Conservation (phyloP, 1,284 basidiomycete species). For the Malassezia japonica region DNA sequence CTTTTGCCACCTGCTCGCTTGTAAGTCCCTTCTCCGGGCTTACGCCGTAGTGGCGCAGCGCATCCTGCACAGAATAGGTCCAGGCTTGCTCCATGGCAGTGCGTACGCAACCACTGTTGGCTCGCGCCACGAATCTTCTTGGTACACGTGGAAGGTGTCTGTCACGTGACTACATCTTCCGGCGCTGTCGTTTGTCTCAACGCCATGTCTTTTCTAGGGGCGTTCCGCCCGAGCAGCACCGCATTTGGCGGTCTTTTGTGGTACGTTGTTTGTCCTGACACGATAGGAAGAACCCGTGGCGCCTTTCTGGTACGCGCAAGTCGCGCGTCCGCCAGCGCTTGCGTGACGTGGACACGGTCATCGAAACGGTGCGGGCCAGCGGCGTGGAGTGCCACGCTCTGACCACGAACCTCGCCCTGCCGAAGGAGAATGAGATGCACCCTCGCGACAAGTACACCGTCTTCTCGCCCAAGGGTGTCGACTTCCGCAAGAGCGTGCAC, state of each 20-base stretch:
- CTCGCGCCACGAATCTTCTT: neutral
- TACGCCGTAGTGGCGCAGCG: conserved; percentile 29
- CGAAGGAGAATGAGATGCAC: conserved; percentile 78
- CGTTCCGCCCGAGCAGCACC: conserved; percentile 61
- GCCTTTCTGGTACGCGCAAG: conserved; percentile 79
- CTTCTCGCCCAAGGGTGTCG: conserved; percentile 58
- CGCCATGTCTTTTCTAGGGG: conserved; percentile 45
- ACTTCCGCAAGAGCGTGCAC: conserved; percentile 85
- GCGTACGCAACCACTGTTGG: neutral
- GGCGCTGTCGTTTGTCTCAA: neutral
- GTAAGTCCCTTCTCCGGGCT: conserved; percentile 33
- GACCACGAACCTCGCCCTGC: conserved; percentile 65
- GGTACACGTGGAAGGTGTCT: conserved; percentile 10
- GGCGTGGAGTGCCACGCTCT: conserved; percentile 68
- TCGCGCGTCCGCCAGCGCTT: conserved; percentile 77
- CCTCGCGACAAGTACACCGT: conserved; percentile 90
- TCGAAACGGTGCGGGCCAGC: conserved; percentile 70
- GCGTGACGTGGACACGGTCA: conserved; percentile 84
- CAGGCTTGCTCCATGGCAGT: conserved; percentile 39
- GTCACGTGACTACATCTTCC: neutral
- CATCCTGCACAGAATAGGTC: conserved; percentile 35
- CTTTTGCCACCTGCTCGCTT: conserved; percentile 23
- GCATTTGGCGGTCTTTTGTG: conserved; percentile 67
- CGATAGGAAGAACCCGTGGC: conserved; percentile 85
- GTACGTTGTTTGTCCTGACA: conserved; percentile 50